Evolutionary conservation across 495 filamentous ascomycete species (phyloP).

Genomic region (Beverwykella pulmonaria): DNA sequence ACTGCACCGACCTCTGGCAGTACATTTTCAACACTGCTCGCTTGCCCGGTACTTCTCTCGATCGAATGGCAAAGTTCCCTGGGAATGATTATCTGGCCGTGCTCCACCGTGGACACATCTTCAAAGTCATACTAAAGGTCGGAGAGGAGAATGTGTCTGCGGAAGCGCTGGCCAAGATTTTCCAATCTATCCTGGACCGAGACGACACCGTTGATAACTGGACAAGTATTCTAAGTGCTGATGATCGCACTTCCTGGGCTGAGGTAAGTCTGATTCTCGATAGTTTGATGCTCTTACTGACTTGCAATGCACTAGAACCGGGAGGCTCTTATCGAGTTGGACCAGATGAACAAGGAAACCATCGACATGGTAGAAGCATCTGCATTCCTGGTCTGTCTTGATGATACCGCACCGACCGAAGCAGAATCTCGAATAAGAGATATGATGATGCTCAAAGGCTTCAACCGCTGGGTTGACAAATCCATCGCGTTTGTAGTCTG

Average conservation of each 20-base stretch:
- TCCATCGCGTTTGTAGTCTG: background rate
- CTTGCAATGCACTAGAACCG: too few species aligned
- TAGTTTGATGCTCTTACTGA: background rate
- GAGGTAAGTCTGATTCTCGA: background rate
- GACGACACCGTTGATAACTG: too few species aligned
- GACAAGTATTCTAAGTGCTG: background rate
- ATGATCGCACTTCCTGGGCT: background rate
- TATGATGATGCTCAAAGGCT: background rate
- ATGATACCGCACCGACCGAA: background rate
- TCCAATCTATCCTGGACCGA: background rate
- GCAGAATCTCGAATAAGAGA: background rate
- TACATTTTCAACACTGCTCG: conserved; percentile 1
- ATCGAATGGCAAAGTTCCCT: background rate
- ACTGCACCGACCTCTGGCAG: background rate
- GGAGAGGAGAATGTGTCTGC: background rate
- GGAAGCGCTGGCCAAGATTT: background rate
- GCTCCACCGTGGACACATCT: background rate
- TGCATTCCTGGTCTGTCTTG: background rate
- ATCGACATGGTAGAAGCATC: too few species aligned
- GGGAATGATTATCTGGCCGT: background rate
- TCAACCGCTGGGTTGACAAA: conserved; percentile 1
- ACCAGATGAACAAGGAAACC: too few species aligned
- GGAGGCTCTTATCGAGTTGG: too few species aligned
- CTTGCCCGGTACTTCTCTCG: background rate
- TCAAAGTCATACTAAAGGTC: background rate